A percentile compares a stretch with the other conserved stretches of the same genome.
These are phyloP conservation scores for Solanum microdontum DNA, from an alignment of 257 asterid species.

Conservation along the genomic window DNA sequence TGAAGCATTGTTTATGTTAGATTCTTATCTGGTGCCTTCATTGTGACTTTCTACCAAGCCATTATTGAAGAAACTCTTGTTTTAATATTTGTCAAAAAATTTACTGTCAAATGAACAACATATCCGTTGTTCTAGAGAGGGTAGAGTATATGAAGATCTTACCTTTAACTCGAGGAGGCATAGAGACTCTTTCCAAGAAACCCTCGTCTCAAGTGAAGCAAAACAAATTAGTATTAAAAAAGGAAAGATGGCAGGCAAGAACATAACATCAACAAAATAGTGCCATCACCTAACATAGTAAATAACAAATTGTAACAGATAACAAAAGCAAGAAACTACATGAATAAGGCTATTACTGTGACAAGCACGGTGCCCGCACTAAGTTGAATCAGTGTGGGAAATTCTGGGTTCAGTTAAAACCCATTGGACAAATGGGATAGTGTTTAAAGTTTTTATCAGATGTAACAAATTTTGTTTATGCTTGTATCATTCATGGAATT, in stretches of 20 bases:
- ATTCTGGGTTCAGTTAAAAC: neutral
- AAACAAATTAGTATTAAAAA: neutral
- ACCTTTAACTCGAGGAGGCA: neutral
- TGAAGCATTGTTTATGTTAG: neutral
- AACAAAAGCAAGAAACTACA: neutral
- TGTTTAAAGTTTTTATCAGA: neutral
- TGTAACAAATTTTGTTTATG: neutral
- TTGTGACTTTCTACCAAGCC: neutral
- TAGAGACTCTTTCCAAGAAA: neutral
- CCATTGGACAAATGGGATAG: neutral
- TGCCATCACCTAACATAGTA: neutral
- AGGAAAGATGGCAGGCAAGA: neutral
- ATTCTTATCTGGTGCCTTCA: neutral
- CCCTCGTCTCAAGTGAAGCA: neutral
- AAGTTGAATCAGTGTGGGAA: neutral
- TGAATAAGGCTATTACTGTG: neutral
- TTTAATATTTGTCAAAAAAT: neutral
- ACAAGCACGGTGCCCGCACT: neutral
- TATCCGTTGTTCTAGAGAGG: neutral
- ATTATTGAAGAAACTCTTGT: neutral
- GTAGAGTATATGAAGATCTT: neutral
- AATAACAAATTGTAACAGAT: neutral
- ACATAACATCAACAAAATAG: neutral
- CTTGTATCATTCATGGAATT: neutral
- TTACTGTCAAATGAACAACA: neutral